Evolutionary conservation across 139 green algal species (phyloP).

Genomic region (Dunaliella primolecta): DNA sequence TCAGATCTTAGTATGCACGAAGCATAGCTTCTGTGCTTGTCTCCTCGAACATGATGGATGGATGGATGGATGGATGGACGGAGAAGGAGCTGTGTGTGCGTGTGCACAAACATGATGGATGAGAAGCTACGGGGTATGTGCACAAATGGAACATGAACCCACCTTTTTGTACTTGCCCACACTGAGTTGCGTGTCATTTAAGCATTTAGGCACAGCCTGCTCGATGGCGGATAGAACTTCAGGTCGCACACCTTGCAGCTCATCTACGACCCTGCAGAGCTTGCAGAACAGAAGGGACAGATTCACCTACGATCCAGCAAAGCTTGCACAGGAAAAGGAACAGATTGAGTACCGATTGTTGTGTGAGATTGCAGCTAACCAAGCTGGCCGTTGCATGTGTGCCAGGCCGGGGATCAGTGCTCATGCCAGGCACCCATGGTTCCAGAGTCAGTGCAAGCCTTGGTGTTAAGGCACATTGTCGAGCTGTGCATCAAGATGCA

Average conservation of each 20-base stretch:
- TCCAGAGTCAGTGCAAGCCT: no score
- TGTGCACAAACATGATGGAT: no score
- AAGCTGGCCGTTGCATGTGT: no score
- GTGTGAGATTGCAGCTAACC: no score
- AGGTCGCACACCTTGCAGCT: constrained; percentile 44
- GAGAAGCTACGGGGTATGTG: not conserved
- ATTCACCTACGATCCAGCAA: no score
- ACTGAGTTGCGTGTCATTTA: constrained; percentile 53
- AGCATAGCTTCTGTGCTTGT: not conserved
- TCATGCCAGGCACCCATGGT: no score
- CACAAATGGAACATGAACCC: not conserved
- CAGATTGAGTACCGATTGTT: no score
- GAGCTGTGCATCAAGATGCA: no score
- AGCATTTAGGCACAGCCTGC: constrained; percentile 44
- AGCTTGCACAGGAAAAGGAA: no score
- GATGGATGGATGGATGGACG: not conserved
- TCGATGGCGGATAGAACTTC: constrained; percentile 66
- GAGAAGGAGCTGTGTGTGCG: not conserved
- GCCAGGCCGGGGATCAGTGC: no score
- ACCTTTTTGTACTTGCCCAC: constrained; percentile 29
- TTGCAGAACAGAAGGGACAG: no score
- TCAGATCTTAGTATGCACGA: not conserved
- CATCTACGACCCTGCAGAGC: constrained; percentile 51
- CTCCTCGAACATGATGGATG: not conserved
- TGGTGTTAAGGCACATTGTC: no score